phyloP scores from a whole-genome alignment of 257 asterid species.

The Ilex asprella region DNA sequence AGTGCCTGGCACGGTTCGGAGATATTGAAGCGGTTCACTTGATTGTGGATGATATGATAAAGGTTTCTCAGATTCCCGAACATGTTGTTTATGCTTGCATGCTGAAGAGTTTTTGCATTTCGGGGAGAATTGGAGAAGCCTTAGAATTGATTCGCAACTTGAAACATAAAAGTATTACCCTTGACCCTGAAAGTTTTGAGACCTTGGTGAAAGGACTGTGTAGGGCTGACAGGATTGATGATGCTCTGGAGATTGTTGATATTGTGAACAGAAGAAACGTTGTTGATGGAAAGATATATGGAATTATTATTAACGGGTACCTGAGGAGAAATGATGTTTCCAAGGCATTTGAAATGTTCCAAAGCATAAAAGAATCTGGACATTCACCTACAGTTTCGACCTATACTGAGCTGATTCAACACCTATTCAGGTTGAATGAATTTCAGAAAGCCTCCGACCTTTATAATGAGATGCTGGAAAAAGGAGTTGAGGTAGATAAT shows the following conservation, averaged over 20 bases:
- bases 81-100: constrained; percentile 31
- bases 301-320: constrained; percentile 39
- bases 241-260: constrained; percentile 74
- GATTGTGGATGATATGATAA: constrained; percentile 51
- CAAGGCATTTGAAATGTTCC: constrained; percentile 49
- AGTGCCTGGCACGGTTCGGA: constrained; percentile 57
- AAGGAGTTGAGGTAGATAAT: constrained; percentile 47
- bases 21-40: constrained; percentile 35
- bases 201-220: constrained; percentile 76
- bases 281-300: constrained; percentile 35
- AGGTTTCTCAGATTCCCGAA: constrained; percentile 39
- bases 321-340: constrained; percentile 50
- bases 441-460: constrained; percentile 53
- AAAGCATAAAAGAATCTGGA: constrained; percentile 44
- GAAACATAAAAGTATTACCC: constrained; percentile 41
- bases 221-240: constrained; percentile 48
- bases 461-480: constrained; percentile 56
- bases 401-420: constrained; percentile 62
- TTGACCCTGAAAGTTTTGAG: constrained; percentile 38
- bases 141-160: constrained; percentile 61
- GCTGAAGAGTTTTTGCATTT: constrained; percentile 65
- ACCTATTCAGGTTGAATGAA: constrained; percentile 48
- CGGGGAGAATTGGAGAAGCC: constrained; percentile 66
- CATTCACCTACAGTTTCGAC: constrained; percentile 36
- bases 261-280: constrained; percentile 56